Base-by-base conservation (phyloP, 192 early-diverging fungal genomes). In the Fimicolochytrium jonesii region DNA sequence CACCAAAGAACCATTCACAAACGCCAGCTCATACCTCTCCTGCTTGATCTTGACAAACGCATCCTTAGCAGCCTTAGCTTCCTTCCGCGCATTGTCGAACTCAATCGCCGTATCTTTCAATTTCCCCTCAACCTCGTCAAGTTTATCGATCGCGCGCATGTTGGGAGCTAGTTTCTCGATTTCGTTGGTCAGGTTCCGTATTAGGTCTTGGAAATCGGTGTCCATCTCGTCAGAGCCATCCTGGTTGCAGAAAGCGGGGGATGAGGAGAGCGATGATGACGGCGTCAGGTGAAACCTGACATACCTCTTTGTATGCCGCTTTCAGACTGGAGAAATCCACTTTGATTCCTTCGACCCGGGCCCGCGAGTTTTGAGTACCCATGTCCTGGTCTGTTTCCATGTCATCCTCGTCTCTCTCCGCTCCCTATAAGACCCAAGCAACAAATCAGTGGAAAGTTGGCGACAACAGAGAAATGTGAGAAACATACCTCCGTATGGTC, bases 111-210 rank as follows among this genome's bases (percentile, higher is more conserved):
- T 89, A 33, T 88, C 82, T 31, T 74, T 84, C 45, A 97, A 68
- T 50, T 89, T 85, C 43, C 69, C 72, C 51, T 93, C 91, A 0
- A 93, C 90, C 3, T 87, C 88, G 37, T 90, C 91, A 47, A 98
- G 77, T 30, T 75, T 81, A 50, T 97, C 91, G 31, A 89, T 82
- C 0, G 93, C 92, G 34, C 93, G 86, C 64, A 95, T 84, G 64
- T 95, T 98, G 9, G 97, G 97, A 17, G 91, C 90, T 59, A 97
- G 68, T 45, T 83, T 79, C 32, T 95, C 94, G 56, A 97, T 87
- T 26, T 92, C 86, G 13, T 60, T 66, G 0, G 77, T 56, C 6
- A 90, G 66, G 11, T 62, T 66, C 51, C 79, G 76, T 18, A 93
- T 66, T 6, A 73, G 58, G 33, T 90, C 80, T 56, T 80, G 70